Evolutionary conservation across 208 protist species (phyloP).

Genomic region (Lotmaria passim): DNA sequence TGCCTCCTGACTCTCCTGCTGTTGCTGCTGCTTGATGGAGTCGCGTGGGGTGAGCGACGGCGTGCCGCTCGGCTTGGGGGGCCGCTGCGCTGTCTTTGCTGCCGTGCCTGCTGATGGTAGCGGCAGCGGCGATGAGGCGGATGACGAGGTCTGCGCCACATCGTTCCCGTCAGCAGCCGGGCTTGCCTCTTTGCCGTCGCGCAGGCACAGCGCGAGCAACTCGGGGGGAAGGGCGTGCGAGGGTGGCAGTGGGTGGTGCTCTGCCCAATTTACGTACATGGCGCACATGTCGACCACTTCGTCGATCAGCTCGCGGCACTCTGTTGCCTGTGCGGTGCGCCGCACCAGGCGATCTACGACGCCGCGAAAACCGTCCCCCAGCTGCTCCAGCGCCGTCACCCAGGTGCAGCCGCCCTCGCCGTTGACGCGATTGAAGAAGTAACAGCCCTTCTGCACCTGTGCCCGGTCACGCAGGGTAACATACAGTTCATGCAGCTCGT

Average conservation of each 20-base stretch:
- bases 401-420: slow-evolving; percentile 70
- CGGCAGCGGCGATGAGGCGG: background rate
- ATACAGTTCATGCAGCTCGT: slow-evolving; percentile 62
- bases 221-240: slow-evolving; percentile 47
- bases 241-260: slow-evolving; percentile 31
- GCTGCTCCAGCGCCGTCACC: slow-evolving; percentile 59
- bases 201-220: slow-evolving; percentile 50
- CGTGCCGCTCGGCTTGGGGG: slow-evolving; percentile 31
- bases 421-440: slow-evolving; percentile 82
- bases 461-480: slow-evolving; percentile 57
- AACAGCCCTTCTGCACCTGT: slow-evolving; percentile 75
- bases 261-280: slow-evolving; percentile 82
- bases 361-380: slow-evolving; percentile 52
- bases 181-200: slow-evolving; percentile 35
- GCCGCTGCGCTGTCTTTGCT: slow-evolving; percentile 16
- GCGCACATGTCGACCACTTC: slow-evolving; percentile 72
- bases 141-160: background rate
- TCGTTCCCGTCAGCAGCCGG: background rate
- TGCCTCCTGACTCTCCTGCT: slow-evolving; percentile 7
- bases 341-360: slow-evolving; percentile 60
- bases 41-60: slow-evolving; percentile 27
- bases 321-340: slow-evolving; percentile 41
- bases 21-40: slow-evolving; percentile 28
- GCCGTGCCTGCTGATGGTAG: background rate
- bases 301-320: slow-evolving; percentile 56